phyloP scores from a whole-genome alignment of 345 rosid species.

The Citrus inodora region DNA sequence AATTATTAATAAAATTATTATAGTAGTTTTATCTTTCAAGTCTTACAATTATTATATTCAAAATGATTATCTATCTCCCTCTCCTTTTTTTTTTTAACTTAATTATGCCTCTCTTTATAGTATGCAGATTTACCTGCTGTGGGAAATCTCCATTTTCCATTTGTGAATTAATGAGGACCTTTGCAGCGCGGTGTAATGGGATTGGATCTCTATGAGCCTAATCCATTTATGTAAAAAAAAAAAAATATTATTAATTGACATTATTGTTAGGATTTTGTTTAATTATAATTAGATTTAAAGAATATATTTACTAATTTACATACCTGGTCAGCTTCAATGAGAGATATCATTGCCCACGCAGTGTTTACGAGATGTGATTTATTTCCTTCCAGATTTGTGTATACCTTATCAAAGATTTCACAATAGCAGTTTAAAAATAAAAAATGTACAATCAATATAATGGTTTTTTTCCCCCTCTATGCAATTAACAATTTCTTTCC shows the following conservation, averaged over 20 bases:
- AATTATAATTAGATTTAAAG: not conserved
- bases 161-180: constrained; percentile 42
- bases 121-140: constrained; percentile 40
- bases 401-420: not conserved
- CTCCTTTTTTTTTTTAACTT: too few species aligned
- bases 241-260: not conserved
- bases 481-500: not conserved
- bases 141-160: constrained; percentile 73
- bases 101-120: not conserved
- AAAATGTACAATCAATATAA: too few species aligned
- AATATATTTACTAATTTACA: not conserved
- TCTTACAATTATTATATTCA: too few species aligned
- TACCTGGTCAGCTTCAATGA: constrained; percentile 70
- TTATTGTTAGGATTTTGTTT: not conserved
- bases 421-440: not conserved
- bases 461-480: not conserved
- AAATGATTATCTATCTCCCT: not conserved
- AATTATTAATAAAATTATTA: too few species aligned
- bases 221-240: not conserved
- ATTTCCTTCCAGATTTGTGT: constrained; percentile 41
- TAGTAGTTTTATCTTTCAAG: not conserved
- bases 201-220: constrained; percentile 50
- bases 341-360: constrained; percentile 70
- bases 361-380: constrained; percentile 58
- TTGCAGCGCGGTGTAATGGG: constrained; percentile 61